Evolutionary conservation across 2,329 filamentous ascomycete genomes (phyloP).

Genomic region (Fusarium sp.): DNA sequence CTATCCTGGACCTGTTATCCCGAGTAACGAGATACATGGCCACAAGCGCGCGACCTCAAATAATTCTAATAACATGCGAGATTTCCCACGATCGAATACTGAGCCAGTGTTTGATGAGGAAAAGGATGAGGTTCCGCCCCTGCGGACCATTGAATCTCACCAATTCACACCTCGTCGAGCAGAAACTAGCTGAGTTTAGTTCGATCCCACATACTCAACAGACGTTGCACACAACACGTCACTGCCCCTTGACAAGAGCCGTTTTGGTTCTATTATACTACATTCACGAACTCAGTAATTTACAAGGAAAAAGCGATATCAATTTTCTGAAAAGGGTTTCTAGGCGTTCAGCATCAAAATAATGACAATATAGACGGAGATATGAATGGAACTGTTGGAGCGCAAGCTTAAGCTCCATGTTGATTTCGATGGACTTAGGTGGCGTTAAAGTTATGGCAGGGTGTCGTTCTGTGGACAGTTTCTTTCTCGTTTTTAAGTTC

Average conservation of each 20-base stretch:
- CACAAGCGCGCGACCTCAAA: slow-evolving; percentile 47
- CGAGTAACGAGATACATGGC: slow-evolving; percentile 46
- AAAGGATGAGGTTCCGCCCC: slow-evolving; percentile 43
- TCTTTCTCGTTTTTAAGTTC: not conserved
- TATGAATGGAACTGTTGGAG: slow-evolving; percentile 7
- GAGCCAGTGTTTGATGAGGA: slow-evolving; percentile 47
- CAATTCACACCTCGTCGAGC: slow-evolving; percentile 44
- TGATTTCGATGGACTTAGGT: not conserved
- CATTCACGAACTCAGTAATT: slow-evolving; percentile 22
- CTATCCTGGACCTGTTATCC: slow-evolving; percentile 60
- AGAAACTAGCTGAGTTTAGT: slow-evolving; percentile 35
- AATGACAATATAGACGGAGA: slow-evolving; percentile 20
- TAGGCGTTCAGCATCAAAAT: slow-evolving; percentile 25
- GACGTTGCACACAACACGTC: not conserved
- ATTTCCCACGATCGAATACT: slow-evolving; percentile 43
- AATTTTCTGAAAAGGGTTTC: not conserved
- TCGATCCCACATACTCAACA: not conserved
- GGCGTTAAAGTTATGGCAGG: slow-evolving; percentile 14
- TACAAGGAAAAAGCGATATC: slow-evolving; percentile 22
- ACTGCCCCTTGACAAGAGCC: not conserved
- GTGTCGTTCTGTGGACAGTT: not conserved
- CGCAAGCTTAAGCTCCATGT: slow-evolving; percentile 22
- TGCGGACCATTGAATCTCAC: slow-evolving; percentile 44
- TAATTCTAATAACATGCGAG: slow-evolving; percentile 44
- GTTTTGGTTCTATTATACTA: not conserved